These are phyloP conservation scores for Pseudognaphalium luteoalbum DNA, from an alignment of 129 eudicot species.

Conservation along the genomic window DNA sequence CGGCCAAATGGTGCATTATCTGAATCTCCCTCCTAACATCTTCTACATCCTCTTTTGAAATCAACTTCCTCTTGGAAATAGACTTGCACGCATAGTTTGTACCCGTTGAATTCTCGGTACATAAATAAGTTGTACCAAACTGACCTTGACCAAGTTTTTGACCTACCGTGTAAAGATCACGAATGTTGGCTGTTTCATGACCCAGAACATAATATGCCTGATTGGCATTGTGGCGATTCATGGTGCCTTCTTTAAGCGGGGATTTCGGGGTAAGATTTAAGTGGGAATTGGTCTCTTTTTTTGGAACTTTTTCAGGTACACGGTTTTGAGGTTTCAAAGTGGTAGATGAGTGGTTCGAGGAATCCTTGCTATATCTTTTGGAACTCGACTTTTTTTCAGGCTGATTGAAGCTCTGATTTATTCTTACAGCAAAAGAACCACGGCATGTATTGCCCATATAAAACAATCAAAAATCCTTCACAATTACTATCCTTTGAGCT, in stretches of 20 bases:
- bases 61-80: slow-evolving; percentile 80
- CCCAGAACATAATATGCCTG: slow-evolving; percentile 71
- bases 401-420: slow-evolving; percentile 53
- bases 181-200: slow-evolving; percentile 75
- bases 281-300: slow-evolving; percentile 13
- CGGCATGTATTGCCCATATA: slow-evolving; percentile 99
- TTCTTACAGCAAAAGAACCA: slow-evolving; percentile 64
- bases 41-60: slow-evolving; percentile 81
- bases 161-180: slow-evolving; percentile 77
- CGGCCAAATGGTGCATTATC: slow-evolving; percentile 96
- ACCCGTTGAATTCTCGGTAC: slow-evolving; percentile 66
- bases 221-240: slow-evolving; percentile 52
- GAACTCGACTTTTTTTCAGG: slow-evolving; percentile 59
- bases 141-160: slow-evolving; percentile 88
- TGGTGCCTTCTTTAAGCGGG: slow-evolving; percentile 41
- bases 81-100: slow-evolving; percentile 81
- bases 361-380: slow-evolving; percentile 36
- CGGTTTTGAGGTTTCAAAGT: slow-evolving; percentile 42
- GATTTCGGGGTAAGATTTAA: slow-evolving; percentile 17
- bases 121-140: slow-evolving; percentile 75
- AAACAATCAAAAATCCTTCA: slow-evolving; percentile 47
- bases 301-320: slow-evolving; percentile 42
- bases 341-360: slow-evolving; percentile 41
- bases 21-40: slow-evolving; percentile 97
- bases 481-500: slow-evolving; percentile 6